Percentiles rank a stretch among this genome's conserved stretches.
Evolutionary conservation across 352 stramenopile species (phyloP).

Genomic region (Phytophthora brassicae): DNA sequence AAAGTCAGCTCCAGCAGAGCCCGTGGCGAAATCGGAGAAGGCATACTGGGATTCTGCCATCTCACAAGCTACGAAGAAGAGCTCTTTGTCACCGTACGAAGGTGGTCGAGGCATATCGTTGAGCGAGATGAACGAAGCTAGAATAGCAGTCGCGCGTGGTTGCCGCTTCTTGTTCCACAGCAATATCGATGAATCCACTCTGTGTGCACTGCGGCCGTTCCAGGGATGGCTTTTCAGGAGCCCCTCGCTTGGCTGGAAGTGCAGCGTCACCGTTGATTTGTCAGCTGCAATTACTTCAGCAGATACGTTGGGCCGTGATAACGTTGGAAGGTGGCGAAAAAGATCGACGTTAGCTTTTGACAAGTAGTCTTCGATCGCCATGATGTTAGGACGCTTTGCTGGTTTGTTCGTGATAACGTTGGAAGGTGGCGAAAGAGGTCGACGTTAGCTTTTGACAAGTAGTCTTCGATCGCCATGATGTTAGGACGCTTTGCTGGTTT

Average conservation of each 20-base stretch:
- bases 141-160: constrained; percentile 40
- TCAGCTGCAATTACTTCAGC: constrained; percentile 28
- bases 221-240: constrained; percentile 36
- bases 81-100: constrained; percentile 54
- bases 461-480: constrained; percentile 36
- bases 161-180: constrained; percentile 49
- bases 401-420: too few relatives aligned
- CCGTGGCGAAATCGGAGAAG: constrained; percentile 44
- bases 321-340: constrained; percentile 24
- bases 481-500: constrained; percentile 25
- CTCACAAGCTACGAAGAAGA: constrained; percentile 47
- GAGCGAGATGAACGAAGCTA: constrained; percentile 42
- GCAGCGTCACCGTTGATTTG: constrained; percentile 26
- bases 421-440: constrained; percentile 25
- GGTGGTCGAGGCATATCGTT: constrained; percentile 26
- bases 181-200: constrained; percentile 48
- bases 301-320: constrained; percentile 18
- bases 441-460: constrained; percentile 32
- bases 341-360: constrained; percentile 29
- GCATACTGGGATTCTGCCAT: constrained; percentile 44
- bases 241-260: constrained; percentile 30
- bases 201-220: constrained; percentile 37
- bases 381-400: constrained; percentile 28
- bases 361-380: constrained; percentile 37
- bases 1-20: constrained; percentile 37